phyloP scores from a whole-genome alignment of 2,329 filamentous ascomycete species.

The Drechslerella stenobrocha region DNA sequence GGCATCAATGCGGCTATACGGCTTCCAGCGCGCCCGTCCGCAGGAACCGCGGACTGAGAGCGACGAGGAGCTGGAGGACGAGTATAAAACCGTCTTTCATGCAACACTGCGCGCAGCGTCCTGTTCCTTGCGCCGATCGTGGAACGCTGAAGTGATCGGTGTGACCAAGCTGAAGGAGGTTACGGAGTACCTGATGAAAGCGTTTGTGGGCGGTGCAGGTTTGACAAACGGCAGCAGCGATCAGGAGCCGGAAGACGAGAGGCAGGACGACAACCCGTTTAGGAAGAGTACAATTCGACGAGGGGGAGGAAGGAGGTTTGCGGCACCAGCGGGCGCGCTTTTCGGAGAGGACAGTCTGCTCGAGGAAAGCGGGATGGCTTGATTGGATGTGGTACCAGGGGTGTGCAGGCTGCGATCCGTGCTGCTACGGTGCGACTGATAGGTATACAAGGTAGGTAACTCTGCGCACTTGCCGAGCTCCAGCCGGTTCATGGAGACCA shows the following conservation, averaged over 20 bases:
- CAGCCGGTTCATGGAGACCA: too few relatives aligned
- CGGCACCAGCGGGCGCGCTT: constrained; percentile 28
- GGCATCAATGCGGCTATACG: constrained; percentile 40
- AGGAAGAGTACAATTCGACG: constrained; percentile 9
- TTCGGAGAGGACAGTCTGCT: constrained; percentile 21
- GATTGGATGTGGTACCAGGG: constrained; percentile 4
- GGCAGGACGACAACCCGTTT: constrained; percentile 33
- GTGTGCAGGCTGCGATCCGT: too few relatives aligned
- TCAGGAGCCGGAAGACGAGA: constrained; percentile 17
- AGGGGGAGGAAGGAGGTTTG: background rate
- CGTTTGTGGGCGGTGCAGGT: constrained; percentile 32
- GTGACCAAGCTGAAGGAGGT: constrained; percentile 32
- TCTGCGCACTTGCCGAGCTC: too few relatives aligned
- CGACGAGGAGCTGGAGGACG: constrained; percentile 41
- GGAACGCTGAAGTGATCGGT: constrained; percentile 28
- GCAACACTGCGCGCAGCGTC: constrained; percentile 22
- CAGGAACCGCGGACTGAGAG: constrained; percentile 26
- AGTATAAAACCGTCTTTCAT: constrained; percentile 36
- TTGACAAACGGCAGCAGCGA: constrained; percentile 30
- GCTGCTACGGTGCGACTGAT: too few relatives aligned
- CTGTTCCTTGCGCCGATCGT: constrained; percentile 28
- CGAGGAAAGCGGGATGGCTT: constrained; percentile 8
- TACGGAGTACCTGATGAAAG: constrained; percentile 42
- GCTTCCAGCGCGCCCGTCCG: constrained; percentile 30
- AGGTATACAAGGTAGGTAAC: too few relatives aligned